A percentile compares a stretch with the other conserved stretches of the same genome.
Conservation (phyloP, 2,329 filamentous ascomycete species). For the Paraphoma chrysanthemicola region DNA sequence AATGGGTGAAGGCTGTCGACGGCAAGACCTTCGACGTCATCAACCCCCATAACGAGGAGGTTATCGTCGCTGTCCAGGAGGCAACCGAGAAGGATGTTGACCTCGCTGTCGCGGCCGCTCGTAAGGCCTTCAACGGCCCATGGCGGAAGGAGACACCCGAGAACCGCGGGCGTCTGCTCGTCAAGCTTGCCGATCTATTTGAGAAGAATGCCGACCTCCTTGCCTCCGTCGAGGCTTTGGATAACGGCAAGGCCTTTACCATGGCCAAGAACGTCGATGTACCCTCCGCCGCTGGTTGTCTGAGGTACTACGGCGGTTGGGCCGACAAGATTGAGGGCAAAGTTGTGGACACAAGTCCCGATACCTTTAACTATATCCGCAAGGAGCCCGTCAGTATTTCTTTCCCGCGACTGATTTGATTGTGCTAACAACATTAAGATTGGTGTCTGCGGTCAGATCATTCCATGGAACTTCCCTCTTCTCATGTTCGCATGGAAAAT, state of each 20-base stretch:
- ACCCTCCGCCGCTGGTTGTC: slow-evolving; percentile 67
- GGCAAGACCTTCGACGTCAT: slow-evolving; percentile 92
- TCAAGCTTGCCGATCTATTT: slow-evolving; percentile 79
- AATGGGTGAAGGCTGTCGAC: slow-evolving; percentile 83
- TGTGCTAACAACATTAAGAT: slow-evolving; percentile 50
- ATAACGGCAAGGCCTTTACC: slow-evolving; percentile 83
- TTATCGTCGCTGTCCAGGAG: slow-evolving; percentile 83
- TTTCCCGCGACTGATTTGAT: too few species aligned
- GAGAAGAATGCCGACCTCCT: slow-evolving; percentile 80
- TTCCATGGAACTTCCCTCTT: slow-evolving; percentile 88
- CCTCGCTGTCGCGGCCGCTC: slow-evolving; percentile 82
- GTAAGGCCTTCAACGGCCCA: slow-evolving; percentile 79
- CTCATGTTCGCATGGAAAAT: slow-evolving; percentile 88
- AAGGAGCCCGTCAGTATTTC: slow-evolving; percentile 69
- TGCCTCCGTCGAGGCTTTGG: slow-evolving; percentile 82
- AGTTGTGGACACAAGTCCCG: slow-evolving; percentile 78
- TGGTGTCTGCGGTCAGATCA: slow-evolving; percentile 85
- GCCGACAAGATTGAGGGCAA: slow-evolving; percentile 92
- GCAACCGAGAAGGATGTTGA: slow-evolving; percentile 86
- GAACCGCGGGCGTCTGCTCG: slow-evolving; percentile 71
- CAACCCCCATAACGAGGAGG: slow-evolving; percentile 85
- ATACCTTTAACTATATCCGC: slow-evolving; percentile 84
- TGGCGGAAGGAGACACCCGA: slow-evolving; percentile 75
- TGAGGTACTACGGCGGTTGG: slow-evolving; percentile 90
- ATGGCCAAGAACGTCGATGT: slow-evolving; percentile 78